phyloP scores from a whole-genome alignment of 768 basidiomycete genomes.

The Leccinellum luteum region DNA sequence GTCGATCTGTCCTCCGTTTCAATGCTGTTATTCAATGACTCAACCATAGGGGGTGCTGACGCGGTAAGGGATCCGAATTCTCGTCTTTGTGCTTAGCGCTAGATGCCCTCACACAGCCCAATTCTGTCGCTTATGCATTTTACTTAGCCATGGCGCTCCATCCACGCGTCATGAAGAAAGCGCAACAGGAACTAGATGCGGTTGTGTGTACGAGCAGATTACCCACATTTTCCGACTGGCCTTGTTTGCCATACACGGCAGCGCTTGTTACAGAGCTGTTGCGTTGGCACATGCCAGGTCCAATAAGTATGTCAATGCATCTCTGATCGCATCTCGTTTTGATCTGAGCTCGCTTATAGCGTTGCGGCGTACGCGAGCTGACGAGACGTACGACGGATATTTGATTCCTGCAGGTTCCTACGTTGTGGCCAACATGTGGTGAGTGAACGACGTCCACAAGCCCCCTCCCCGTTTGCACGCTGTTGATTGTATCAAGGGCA shows the following conservation, averaged over 20 bases:
- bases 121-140: constrained; percentile 11
- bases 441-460: background rate
- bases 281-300: constrained; percentile 19
- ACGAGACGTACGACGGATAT: constrained; percentile 23
- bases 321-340: background rate
- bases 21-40: background rate
- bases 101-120: constrained; percentile 7
- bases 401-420: constrained; percentile 18
- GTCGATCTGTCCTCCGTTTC: background rate
- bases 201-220: constrained; percentile 22
- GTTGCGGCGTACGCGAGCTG: background rate
- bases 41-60: constrained; percentile 20
- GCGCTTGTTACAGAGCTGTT: constrained; percentile 20
- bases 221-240: constrained; percentile 25
- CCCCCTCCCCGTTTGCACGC: background rate
- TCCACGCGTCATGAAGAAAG: constrained; percentile 26
- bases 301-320: constrained; percentile 4
- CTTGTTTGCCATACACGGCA: constrained; percentile 12
- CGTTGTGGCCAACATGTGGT: constrained; percentile 21
- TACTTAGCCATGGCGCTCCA: constrained; percentile 31
- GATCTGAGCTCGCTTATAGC: background rate
- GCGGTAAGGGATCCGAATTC: constrained; percentile 4
- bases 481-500: constrained; percentile 6
- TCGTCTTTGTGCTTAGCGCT: background rate
- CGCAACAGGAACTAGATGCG: constrained; percentile 24